Percentiles rank a stretch among this genome's conserved stretches.
Evolutionary conservation across 2,329 filamentous ascomycete species (phyloP).

Genomic region (Beauveria sp.): DNA sequence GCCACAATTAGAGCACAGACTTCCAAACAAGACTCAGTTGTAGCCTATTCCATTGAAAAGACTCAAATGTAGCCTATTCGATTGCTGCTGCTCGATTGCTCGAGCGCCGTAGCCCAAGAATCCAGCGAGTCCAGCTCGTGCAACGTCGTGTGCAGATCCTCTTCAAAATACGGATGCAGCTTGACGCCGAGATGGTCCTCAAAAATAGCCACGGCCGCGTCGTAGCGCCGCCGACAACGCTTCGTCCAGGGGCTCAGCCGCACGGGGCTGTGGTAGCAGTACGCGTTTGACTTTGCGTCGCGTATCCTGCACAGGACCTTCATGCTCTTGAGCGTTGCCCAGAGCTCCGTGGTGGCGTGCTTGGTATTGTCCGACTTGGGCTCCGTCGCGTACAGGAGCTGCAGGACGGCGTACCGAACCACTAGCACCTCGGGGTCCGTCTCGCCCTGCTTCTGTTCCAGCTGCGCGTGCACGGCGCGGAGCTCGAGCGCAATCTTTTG

Average conservation of each 20-base stretch:
- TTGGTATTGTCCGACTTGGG: conserved; percentile 28
- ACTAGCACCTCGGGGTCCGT: conserved; percentile 29
- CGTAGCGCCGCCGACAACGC: conserved; percentile 34
- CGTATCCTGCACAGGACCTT: conserved; percentile 29
- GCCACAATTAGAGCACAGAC: neutral
- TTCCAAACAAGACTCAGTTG: neutral
- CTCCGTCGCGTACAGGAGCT: conserved; percentile 29
- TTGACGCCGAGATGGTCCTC: conserved; percentile 31
- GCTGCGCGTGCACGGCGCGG: conserved; percentile 25
- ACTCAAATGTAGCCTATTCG: conserved; percentile 3
- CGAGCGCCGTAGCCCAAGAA: conserved; percentile 25
- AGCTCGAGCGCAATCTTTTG: conserved; percentile 32
- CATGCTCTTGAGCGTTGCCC: conserved; percentile 28
- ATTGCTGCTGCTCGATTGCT: conserved; percentile 1
- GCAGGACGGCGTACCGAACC: conserved; percentile 33
- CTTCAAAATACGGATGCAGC: conserved; percentile 34
- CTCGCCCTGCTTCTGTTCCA: conserved; percentile 27
- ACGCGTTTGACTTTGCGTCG: conserved; percentile 30
- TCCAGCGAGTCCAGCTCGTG: conserved; percentile 31
- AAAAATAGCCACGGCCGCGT: conserved; percentile 28
- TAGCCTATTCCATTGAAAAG: neutral
- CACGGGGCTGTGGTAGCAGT: conserved; percentile 36
- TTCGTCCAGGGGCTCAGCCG: conserved; percentile 38
- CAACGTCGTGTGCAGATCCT: conserved; percentile 34
- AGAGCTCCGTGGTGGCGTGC: conserved; percentile 29